Percentiles rank a stretch among this genome's conserved stretches.
These are phyloP conservation scores for Thymus mandschuricus DNA, from an alignment of 257 asterid genomes.

Conservation along the genomic window DNA sequence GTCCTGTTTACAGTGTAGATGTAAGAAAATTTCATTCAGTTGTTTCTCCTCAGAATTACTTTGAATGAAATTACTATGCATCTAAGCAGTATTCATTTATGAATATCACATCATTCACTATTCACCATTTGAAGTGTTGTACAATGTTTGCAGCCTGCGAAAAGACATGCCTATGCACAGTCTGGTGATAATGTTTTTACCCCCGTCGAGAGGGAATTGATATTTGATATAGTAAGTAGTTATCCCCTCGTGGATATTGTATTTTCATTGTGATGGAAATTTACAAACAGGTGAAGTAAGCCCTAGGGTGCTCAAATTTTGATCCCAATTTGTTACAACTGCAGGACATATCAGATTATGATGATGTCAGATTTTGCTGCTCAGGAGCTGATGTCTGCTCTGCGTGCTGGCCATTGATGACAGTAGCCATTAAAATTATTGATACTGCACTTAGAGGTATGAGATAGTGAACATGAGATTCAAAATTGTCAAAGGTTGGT, in stretches of 20 bases:
- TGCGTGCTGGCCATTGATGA: conserved; percentile 94
- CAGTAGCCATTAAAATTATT: conserved; percentile 85
- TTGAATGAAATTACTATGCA: conserved; percentile 17
- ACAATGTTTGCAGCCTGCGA: conserved; percentile 73
- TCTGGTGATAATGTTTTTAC: conserved; percentile 73
- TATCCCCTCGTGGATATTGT: conserved; percentile 10
- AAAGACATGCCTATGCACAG: conserved; percentile 87
- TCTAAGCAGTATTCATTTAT: conserved; percentile 1
- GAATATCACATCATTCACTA: conserved; percentile 11
- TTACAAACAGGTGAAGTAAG: conserved; percentile 9
- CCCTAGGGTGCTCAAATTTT: conserved; percentile 23
- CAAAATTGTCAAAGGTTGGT: conserved; percentile 12
- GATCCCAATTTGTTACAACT: conserved; percentile 9
- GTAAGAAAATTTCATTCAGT: conserved; percentile 51
- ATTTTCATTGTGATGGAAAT: conserved; percentile 1
- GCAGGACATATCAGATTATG: conserved; percentile 95
- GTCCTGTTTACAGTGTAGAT: conserved; percentile 88
- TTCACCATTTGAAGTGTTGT: conserved; percentile 23
- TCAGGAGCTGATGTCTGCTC: conserved; percentile 93
- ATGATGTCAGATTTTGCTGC: conserved; percentile 96
- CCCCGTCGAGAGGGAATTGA: conserved; percentile 83
- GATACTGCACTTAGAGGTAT: conserved; percentile 94
- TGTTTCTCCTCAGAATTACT: not conserved
- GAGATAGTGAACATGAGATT: conserved; percentile 3
- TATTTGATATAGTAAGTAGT: conserved; percentile 86